Evolutionary conservation across 305 asterid species (phyloP).

Genomic region (Solanum chacoense): DNA sequence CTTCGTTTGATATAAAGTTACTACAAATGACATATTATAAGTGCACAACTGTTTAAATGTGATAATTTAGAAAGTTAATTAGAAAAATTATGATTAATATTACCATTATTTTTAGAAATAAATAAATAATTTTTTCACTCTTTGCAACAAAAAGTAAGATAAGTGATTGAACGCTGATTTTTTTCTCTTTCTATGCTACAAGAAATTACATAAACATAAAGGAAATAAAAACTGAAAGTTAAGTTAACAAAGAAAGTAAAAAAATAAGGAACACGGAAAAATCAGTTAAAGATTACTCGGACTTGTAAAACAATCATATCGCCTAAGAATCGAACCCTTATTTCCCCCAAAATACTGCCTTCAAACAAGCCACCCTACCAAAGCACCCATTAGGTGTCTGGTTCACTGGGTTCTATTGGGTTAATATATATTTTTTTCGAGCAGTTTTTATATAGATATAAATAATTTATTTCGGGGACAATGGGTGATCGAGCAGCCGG

Average conservation of each 20-base stretch:
- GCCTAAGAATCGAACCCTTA: not conserved
- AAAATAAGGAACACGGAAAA: not conserved
- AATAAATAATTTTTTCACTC: not conserved
- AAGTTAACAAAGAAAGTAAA: not conserved
- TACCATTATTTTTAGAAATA: not conserved
- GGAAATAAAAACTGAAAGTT: not conserved
- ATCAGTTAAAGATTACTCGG: not conserved
- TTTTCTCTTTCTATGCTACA: not conserved
- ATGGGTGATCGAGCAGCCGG: not conserved
- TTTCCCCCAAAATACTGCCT: not conserved
- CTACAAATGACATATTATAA: not conserved
- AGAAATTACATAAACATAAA: not conserved
- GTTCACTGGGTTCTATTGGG: not conserved
- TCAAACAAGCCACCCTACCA: not conserved
- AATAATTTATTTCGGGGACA: not conserved
- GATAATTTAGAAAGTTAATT: not conserved
- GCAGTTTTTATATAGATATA: not conserved
- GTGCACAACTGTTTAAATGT: not conserved
- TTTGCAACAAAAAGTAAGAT: not conserved
- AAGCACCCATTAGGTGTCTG: not conserved
- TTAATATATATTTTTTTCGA: not conserved
- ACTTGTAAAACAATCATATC: not conserved
- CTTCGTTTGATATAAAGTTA: not conserved
- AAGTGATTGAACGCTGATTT: not conserved
- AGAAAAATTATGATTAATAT: not conserved